These are phyloP conservation scores for Podospora pseudocomata DNA, from an alignment of 495 filamentous ascomycete genomes.

Conservation along the genomic window DNA sequence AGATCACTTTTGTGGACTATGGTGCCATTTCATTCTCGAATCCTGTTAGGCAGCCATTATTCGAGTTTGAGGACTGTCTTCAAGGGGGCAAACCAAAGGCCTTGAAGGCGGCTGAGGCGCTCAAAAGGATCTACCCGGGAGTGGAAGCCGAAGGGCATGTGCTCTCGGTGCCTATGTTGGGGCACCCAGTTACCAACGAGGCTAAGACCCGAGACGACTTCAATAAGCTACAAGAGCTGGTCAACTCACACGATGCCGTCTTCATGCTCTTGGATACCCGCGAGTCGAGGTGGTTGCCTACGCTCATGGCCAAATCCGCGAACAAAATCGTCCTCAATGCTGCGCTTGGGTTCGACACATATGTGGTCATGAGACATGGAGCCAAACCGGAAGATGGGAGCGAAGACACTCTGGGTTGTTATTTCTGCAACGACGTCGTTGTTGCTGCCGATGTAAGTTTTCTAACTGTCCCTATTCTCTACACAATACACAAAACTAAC, in stretches of 20 bases:
- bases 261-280: constrained; percentile 96
- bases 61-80: constrained; percentile 83
- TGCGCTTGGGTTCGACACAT: constrained; percentile 92
- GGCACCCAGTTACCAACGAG: constrained; percentile 77
- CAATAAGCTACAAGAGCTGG: constrained; percentile 64
- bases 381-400: constrained; percentile 48
- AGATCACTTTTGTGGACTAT: constrained; percentile 95
- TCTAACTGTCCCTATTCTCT: not conserved
- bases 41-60: constrained; percentile 90
- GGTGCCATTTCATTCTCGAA: constrained; percentile 96
- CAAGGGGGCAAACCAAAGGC: constrained; percentile 85
- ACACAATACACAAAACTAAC: constrained; percentile 37
- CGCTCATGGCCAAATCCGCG: constrained; percentile 88
- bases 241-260: constrained; percentile 85
- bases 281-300: constrained; percentile 94
- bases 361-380: constrained; percentile 95
- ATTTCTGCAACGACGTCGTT: constrained; percentile 98
- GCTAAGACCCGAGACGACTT: constrained; percentile 66
- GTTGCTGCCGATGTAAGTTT: constrained; percentile 83
- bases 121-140: constrained; percentile 86
- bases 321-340: constrained; percentile 96
- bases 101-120: constrained; percentile 69
- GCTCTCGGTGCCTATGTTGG: constrained; percentile 89
- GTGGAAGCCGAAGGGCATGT: constrained; percentile 74
- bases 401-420: constrained; percentile 76